Conservation (phyloP, 2,329 filamentous ascomycete species). For the Curvularia hawaiiensis region DNA sequence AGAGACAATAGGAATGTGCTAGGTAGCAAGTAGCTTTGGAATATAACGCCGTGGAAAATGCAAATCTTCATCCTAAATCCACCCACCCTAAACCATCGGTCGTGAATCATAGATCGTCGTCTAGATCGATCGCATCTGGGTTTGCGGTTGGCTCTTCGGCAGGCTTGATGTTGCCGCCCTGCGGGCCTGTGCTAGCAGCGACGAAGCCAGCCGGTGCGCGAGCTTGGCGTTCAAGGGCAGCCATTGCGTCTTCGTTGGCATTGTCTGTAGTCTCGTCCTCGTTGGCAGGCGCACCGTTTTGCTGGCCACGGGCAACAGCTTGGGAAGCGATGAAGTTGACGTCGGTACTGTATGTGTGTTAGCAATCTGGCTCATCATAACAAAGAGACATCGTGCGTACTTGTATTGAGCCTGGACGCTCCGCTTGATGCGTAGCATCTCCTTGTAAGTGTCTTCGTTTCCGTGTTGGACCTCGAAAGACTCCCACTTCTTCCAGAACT, state of each 20-base stretch:
- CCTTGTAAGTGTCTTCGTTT: slow-evolving; percentile 99
- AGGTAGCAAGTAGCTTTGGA: slow-evolving; percentile 12
- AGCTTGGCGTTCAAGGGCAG: slow-evolving; percentile 84
- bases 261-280: slow-evolving; percentile 51
- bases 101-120: slow-evolving; percentile 45
- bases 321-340: slow-evolving; percentile 98
- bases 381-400: slow-evolving; percentile 49
- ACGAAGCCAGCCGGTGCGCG: slow-evolving; percentile 90
- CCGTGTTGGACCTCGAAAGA: slow-evolving; percentile 96
- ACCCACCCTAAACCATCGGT: slow-evolving; percentile 15
- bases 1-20: slow-evolving; percentile 13
- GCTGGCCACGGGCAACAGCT: slow-evolving; percentile 81
- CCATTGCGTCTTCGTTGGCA: slow-evolving; percentile 78
- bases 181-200: slow-evolving; percentile 76
- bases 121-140: slow-evolving; percentile 83
- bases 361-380: slow-evolving; percentile 29
- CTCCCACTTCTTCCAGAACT: slow-evolving; percentile 98
- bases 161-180: slow-evolving; percentile 62
- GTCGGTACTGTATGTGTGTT: slow-evolving; percentile 68
- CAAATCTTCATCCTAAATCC: slow-evolving; percentile 17
- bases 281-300: slow-evolving; percentile 53
- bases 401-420: slow-evolving; percentile 98
- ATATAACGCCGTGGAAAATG: slow-evolving; percentile 18
- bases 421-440: slow-evolving; percentile 97
- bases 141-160: slow-evolving; percentile 62